A percentile compares a stretch with the other conserved stretches of the same genome.
Evolutionary conservation across 768 basidiomycete species (phyloP).

Genomic region (Zangia roseola): DNA sequence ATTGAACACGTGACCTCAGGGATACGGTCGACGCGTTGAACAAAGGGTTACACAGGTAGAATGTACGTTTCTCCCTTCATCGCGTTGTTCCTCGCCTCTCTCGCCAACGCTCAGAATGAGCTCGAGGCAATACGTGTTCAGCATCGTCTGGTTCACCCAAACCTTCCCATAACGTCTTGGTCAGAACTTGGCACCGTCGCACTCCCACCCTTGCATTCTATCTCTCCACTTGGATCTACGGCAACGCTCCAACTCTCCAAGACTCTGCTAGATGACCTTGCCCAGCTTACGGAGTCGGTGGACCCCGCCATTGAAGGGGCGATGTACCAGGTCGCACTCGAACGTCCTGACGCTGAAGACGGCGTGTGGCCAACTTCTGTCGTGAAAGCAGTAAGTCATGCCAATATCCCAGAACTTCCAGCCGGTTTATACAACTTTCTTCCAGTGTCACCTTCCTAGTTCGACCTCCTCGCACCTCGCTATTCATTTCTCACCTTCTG

Average conservation of each 20-base stretch:
- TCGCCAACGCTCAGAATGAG: constrained; percentile 13
- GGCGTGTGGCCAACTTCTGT: constrained; percentile 32
- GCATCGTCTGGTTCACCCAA: constrained; percentile 35
- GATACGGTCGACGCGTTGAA: no score
- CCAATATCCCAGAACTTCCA: constrained; percentile 42
- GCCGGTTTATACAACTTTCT: constrained; percentile 10
- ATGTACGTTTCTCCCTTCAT: constrained; percentile 9
- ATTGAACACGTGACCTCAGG: no score
- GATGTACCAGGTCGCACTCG: constrained; percentile 73
- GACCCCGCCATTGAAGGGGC: constrained; percentile 40
- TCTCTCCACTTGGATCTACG: constrained; percentile 34
- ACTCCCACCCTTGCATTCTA: constrained; percentile 30
- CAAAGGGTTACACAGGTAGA: no score
- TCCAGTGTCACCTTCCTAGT: constrained; percentile 66
- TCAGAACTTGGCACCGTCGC: constrained; percentile 25
- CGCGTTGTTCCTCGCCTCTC: constrained; percentile 13
- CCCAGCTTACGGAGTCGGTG: constrained; percentile 40
- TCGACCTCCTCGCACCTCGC: constrained; percentile 54
- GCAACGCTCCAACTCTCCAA: constrained; percentile 39
- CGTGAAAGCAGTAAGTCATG: constrained; percentile 47
- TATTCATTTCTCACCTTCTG: constrained; percentile 49
- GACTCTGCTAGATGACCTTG: constrained; percentile 47
- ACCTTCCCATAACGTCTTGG: constrained; percentile 25
- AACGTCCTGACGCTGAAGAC: constrained; percentile 43
- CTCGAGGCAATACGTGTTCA: constrained; percentile 15